These are phyloP conservation scores for Millerozyma miso DNA, from an alignment of 805 yeast species.

Conservation along the genomic window DNA sequence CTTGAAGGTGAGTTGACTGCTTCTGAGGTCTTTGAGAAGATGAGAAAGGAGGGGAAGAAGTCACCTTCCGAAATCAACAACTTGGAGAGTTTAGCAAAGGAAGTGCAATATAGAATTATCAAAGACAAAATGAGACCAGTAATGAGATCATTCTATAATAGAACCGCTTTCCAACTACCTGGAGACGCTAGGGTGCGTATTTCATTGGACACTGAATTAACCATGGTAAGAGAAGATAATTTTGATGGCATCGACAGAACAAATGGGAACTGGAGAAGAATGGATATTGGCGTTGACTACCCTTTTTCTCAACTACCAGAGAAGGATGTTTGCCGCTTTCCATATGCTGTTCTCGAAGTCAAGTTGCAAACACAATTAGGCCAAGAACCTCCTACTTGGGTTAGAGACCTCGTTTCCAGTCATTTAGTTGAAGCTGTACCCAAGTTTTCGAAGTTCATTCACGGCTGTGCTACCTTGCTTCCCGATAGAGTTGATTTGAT, in stretches of 20 bases:
- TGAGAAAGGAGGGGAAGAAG: conserved; percentile 90
- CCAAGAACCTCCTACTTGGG: conserved; percentile 99
- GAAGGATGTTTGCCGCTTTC: conserved; percentile 85
- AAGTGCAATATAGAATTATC: conserved; percentile 85
- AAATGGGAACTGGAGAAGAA: conserved; percentile 93
- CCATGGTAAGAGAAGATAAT: conserved; percentile 97
- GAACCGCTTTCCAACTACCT: conserved; percentile 98
- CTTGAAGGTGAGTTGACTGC: conserved; percentile 82
- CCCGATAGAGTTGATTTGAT: conserved; percentile 79
- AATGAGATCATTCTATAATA: conserved; percentile 90
- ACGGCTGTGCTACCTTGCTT: conserved; percentile 89
- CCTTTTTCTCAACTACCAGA: conserved; percentile 87
- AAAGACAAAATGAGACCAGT: conserved; percentile 88
- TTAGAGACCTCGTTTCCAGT: conserved; percentile 81
- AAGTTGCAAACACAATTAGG: conserved; percentile 97
- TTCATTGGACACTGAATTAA: conserved; percentile 91
- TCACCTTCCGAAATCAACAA: conserved; percentile 82
- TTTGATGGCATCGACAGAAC: conserved; percentile 93
- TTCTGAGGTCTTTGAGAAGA: conserved; percentile 84
- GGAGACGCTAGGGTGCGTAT: conserved; percentile 99
- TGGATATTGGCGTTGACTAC: conserved; percentile 96
- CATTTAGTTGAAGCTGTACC: conserved; percentile 98
- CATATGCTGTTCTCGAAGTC: conserved; percentile 96
- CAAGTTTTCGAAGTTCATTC: conserved; percentile 94
- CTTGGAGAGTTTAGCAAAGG: conserved; percentile 86